Evolutionary conservation across 139 green algal genomes (phyloP), one percentile per base, ranked within the genome.

Genomic region (Gonium pectorale): DNA sequence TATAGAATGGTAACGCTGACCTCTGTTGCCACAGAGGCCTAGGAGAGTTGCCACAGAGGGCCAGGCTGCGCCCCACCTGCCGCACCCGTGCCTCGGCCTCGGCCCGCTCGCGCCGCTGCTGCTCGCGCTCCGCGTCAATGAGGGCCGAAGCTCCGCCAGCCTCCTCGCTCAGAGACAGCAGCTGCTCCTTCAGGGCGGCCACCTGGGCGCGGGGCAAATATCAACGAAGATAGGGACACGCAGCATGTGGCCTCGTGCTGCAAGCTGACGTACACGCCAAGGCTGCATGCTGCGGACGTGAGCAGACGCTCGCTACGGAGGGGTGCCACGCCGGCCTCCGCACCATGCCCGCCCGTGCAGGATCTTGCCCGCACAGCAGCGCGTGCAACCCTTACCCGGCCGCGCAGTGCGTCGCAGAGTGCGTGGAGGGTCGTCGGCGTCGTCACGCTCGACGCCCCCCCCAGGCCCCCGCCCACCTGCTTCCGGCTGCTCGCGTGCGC

Each of bases 151-250:
- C 44, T 46, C 78, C 67, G 0, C 21, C 43, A 26, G 46, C 35
- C 51, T 92, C 49, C 5, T 63, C 33, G 0, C 15, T 19, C 69
- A 86, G 44, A 31, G 24, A 26, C 38, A 79, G 37, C 66, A 86
- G 54, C 40, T 68, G 37, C 37, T 59, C 67, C 44, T 75, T 46
- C 8, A 86, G 67, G 40, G 64, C 56, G 8, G 38, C 1, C 33
- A 90, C 75, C 75, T 88, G 44, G 15, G 41, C 37, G 31, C 13
- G 1, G n/a, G n/a, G n/a, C n/a, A n/a, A n/a, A n/a, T n/a, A n/a
- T n/a, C 22, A 69, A 54, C 13, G 46, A 15, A 54, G 11, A 54
- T 11, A 15, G 46, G 46, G 46, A 15, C 46, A 54, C 46, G 15
- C 46, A 54, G 15, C 46, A 54, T 11, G 13, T 11, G 11, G 46